Conservation (phyloP, 768 basidiomycete genomes). For the Mycena kentingensis region DNA sequence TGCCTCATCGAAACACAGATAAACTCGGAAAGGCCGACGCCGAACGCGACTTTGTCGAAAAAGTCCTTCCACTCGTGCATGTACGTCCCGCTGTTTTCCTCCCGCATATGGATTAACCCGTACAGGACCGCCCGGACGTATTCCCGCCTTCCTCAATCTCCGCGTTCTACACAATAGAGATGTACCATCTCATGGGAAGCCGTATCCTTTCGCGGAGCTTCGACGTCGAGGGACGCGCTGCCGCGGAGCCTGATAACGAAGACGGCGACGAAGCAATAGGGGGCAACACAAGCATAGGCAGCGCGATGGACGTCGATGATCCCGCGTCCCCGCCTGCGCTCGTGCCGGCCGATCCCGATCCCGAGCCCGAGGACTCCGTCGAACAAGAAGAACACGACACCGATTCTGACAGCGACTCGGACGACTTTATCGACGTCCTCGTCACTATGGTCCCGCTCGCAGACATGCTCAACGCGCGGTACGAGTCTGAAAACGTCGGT, state of each 20-base stretch:
- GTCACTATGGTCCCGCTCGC: conserved; percentile 96
- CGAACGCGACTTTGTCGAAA: conserved; percentile 67
- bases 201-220: conserved; percentile 93
- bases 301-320: conserved; percentile 47
- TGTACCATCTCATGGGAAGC: conserved; percentile 89
- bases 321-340: not conserved
- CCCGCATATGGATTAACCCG: conserved; percentile 5
- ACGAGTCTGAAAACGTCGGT: conserved; percentile 80
- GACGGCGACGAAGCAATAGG: no score
- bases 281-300: conserved; percentile 36
- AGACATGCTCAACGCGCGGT: conserved; percentile 92
- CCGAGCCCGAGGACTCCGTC: conserved; percentile 31
- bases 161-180: conserved; percentile 62
- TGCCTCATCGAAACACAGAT: conserved; percentile 43
- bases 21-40: conserved; percentile 87
- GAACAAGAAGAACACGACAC: conserved; percentile 43
- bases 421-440: no score
- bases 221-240: conserved; percentile 63
- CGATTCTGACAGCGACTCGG: conserved; percentile 40
- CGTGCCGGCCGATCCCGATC: conserved; percentile 7
- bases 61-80: conserved; percentile 69
- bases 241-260: conserved; percentile 34
- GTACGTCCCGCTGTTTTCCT: conserved; percentile 41
- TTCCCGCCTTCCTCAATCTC: conserved; percentile 55
- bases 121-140: conserved; percentile 69